Evolutionary conservation across 345 rosid species (phyloP).

Genomic region (Theobroma cacao): DNA sequence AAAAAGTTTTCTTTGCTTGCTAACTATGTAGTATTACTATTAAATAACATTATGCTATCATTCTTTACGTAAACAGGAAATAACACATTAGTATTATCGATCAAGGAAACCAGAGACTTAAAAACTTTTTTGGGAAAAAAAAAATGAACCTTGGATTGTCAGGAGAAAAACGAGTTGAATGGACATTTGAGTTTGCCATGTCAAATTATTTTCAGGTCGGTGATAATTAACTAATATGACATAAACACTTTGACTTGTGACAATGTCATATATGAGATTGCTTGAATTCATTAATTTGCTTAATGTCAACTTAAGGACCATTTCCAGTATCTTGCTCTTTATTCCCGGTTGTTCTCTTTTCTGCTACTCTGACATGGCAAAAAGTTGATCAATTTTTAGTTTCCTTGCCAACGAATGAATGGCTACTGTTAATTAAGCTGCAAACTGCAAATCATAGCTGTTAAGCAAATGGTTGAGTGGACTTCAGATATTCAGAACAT

Average conservation of each 20-base stretch:
- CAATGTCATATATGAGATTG: neutral
- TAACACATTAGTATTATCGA: neutral
- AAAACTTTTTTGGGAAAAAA: neutral
- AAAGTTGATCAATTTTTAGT: neutral
- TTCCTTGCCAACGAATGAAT: neutral
- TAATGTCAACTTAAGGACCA: neutral
- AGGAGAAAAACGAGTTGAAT: neutral
- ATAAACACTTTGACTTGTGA: neutral
- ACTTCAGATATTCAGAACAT: slow-evolving; percentile 1
- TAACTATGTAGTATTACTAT: neutral
- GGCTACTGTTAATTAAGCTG: neutral
- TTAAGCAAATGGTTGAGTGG: slow-evolving; percentile 18
- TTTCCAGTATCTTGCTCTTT: neutral
- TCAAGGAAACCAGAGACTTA: neutral
- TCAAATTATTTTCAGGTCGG: neutral
- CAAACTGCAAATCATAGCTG: neutral
- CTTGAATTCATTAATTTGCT: slow-evolving; percentile 1
- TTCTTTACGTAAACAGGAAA: slow-evolving; percentile 13
- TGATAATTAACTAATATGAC: neutral
- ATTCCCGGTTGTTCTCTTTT: neutral
- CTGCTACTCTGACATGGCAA: neutral
- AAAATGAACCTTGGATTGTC: neutral
- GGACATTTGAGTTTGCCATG: neutral
- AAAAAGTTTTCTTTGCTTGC: slow-evolving; percentile 28
- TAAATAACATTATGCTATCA: neutral